phyloP scores from a whole-genome alignment of 768 basidiomycete genomes.

The Panellus pusillus region DNA sequence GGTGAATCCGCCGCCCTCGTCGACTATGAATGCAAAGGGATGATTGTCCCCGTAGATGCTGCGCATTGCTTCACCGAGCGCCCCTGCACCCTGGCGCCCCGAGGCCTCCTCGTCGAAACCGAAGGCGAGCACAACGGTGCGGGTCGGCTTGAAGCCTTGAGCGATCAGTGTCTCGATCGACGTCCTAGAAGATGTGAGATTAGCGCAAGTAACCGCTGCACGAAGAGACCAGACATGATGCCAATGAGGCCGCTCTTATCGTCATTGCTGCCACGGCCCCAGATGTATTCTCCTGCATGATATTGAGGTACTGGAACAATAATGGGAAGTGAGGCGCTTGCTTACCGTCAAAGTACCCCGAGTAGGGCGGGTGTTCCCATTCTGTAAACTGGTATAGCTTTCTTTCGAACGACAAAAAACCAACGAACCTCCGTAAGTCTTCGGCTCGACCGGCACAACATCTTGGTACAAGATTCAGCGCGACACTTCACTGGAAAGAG shows the following conservation, averaged over 20 bases:
- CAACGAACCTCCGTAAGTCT: constrained; percentile 34
- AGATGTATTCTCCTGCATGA: constrained; percentile 48
- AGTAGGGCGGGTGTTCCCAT: constrained; percentile 61
- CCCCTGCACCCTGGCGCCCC: constrained; percentile 57
- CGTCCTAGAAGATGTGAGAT: constrained; percentile 31
- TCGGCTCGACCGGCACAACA: constrained; percentile 60
- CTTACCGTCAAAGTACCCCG: constrained; percentile 55
- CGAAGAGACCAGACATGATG: constrained; percentile 44
- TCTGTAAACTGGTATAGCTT: constrained; percentile 17
- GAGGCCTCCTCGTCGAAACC: constrained; percentile 79
- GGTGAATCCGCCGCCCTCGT: constrained; percentile 73
- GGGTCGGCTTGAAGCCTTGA: constrained; percentile 62
- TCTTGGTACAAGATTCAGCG: constrained; percentile 33
- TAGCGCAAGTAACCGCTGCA: not conserved
- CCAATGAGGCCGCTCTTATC: constrained; percentile 76
- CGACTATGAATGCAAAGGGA: constrained; percentile 72
- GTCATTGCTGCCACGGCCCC: constrained; percentile 76
- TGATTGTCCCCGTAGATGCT: constrained; percentile 67
- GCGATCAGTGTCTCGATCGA: constrained; percentile 65
- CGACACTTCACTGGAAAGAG: not conserved
- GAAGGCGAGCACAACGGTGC: constrained; percentile 62
- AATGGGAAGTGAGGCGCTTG: not conserved
- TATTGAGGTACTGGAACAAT: not conserved
- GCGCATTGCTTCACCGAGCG: constrained; percentile 48
- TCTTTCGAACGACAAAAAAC: not conserved